phyloP scores from a whole-genome alignment of 2,329 filamentous ascomycete genomes.

The Kalaharituber pfeilii region DNA sequence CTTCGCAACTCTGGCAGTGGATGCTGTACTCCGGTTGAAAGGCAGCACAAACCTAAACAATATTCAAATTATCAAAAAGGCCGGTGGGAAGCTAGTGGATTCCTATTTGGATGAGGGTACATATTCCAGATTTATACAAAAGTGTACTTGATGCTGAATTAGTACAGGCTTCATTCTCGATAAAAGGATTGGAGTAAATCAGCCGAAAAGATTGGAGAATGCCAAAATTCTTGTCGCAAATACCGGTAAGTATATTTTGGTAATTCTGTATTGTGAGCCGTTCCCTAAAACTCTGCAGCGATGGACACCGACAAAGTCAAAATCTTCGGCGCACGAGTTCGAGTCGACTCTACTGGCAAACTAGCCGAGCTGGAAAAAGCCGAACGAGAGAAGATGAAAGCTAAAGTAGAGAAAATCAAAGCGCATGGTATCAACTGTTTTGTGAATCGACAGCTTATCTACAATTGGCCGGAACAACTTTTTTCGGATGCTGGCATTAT shows the following conservation, averaged over 20 bases:
- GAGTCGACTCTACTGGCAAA: slow-evolving; percentile 91
- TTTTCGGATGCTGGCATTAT: slow-evolving; percentile 96
- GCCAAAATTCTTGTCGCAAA: slow-evolving; percentile 97
- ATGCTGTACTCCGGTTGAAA: slow-evolving; percentile 78
- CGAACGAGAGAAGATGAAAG: slow-evolving; percentile 90
- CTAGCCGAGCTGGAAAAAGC: slow-evolving; percentile 96
- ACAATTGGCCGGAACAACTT: slow-evolving; percentile 99
- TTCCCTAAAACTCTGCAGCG: slow-evolving; percentile 28
- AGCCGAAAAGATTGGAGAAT: slow-evolving; percentile 92
- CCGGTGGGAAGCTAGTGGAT: slow-evolving; percentile 89
- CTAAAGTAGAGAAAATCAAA: slow-evolving; percentile 98
- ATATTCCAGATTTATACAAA: not conserved
- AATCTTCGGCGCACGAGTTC: slow-evolving; percentile 93
- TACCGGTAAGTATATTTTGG: slow-evolving; percentile 33
- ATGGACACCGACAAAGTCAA: slow-evolving; percentile 99
- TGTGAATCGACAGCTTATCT: slow-evolving; percentile 97
- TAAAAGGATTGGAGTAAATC: slow-evolving; percentile 98
- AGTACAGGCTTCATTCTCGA: slow-evolving; percentile 67
- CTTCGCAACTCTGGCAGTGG: slow-evolving; percentile 75
- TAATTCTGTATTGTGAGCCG: not conserved
- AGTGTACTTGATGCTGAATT: not conserved
- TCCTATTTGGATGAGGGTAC: slow-evolving; percentile 85
- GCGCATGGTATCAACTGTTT: slow-evolving; percentile 98
- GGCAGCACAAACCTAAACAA: slow-evolving; percentile 87
- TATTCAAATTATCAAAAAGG: slow-evolving; percentile 99